phyloP scores from a whole-genome alignment of 352 stramenopile species.

The Phytopythium boreale region DNA sequence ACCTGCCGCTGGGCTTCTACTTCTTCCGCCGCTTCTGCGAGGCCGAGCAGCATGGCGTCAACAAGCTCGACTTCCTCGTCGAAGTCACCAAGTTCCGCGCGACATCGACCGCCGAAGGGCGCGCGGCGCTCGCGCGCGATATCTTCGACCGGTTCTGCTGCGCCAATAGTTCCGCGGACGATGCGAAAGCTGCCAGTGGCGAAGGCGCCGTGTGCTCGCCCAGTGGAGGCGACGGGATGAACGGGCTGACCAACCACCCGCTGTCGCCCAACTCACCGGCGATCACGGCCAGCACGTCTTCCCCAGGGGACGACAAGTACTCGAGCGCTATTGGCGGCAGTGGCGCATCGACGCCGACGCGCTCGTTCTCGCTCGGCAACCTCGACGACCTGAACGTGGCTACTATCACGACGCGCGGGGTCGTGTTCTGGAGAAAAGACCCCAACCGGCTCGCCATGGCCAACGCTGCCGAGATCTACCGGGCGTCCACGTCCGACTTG shows the following conservation, averaged over 20 bases:
- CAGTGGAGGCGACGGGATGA: not conserved
- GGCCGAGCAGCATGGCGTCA: constrained; percentile 53
- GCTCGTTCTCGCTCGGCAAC: constrained; percentile 38
- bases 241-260: constrained; percentile 10
- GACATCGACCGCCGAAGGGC: constrained; percentile 43
- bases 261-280: constrained; percentile 19
- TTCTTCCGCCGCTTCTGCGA: constrained; percentile 78
- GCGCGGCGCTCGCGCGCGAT: constrained; percentile 42
- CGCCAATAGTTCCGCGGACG: constrained; percentile 6
- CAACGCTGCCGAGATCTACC: constrained; percentile 39
- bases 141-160: constrained; percentile 61
- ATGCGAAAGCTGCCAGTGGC: not conserved
- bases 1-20: constrained; percentile 79
- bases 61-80: constrained; percentile 68
- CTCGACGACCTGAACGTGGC: constrained; percentile 61
- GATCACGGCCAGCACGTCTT: constrained; percentile 16
- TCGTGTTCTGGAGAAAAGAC: constrained; percentile 65
- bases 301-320: constrained; percentile 20
- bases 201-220: not conserved
- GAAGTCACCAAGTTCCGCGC: constrained; percentile 69
- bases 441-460: constrained; percentile 31
- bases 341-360: constrained; percentile 13
- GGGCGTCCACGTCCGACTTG: constrained; percentile 30
- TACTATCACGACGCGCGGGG: constrained; percentile 53
- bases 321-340: constrained; percentile 1